Evolutionary conservation across 2,329 filamentous ascomycete species (phyloP).

Genomic region (Tricladium varicosporioides): DNA sequence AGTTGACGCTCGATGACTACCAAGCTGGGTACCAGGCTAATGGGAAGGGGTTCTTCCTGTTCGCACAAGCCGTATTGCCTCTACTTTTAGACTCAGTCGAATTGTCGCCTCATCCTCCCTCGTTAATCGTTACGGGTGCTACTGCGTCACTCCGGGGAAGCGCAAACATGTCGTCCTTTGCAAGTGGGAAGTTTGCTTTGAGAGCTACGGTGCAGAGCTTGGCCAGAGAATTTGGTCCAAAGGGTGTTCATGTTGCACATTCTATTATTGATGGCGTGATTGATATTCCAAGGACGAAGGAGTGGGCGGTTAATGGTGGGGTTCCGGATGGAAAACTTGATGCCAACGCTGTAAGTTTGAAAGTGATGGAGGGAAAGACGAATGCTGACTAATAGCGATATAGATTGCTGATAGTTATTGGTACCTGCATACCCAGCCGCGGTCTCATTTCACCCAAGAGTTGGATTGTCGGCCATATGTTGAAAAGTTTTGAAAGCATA

Average conservation of each 20-base stretch:
- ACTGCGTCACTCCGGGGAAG: constrained; percentile 76
- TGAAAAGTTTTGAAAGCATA: constrained; percentile 60
- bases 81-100: constrained; percentile 62
- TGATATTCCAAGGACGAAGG: constrained; percentile 71
- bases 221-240: constrained; percentile 78
- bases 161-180: constrained; percentile 68
- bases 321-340: constrained; percentile 63
- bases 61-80: constrained; percentile 70
- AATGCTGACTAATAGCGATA: neutral
- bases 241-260: constrained; percentile 81
- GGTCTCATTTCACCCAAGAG: constrained; percentile 78
- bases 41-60: constrained; percentile 66
- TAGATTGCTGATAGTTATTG: constrained; percentile 87
- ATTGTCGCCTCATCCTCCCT: constrained; percentile 62
- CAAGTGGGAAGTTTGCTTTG: constrained; percentile 76
- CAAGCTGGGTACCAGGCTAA: constrained; percentile 42
- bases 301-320: constrained; percentile 43
- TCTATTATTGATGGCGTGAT: constrained; percentile 83
- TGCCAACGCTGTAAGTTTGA: constrained; percentile 65
- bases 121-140: constrained; percentile 82
- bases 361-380: neutral
- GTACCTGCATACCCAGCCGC: constrained; percentile 70
- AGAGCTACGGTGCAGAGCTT: constrained; percentile 72
- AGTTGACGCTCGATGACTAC: constrained; percentile 47
- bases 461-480: constrained; percentile 63